Base-by-base conservation (phyloP, 352 stramenopile genomes). In the Globisporangium lucens region DNA sequence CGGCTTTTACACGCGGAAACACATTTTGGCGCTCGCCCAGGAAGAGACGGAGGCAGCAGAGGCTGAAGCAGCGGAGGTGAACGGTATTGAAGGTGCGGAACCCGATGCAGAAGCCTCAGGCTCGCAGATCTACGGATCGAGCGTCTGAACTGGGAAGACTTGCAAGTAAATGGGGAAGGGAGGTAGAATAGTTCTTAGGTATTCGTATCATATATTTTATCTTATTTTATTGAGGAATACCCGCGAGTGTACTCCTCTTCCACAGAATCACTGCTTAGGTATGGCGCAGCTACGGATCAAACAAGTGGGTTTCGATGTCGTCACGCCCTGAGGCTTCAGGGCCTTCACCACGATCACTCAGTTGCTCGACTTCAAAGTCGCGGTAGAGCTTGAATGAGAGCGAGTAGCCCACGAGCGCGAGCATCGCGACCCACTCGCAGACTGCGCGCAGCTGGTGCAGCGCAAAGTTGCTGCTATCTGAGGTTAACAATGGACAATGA, bases 1-100 rank as follows among this genome's bases (percentile, higher is more conserved):
- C 38, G 85, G 85, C 1, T 75, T 79, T 15, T 90, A 90, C 65
- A 91, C 85, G 36, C 78, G 85, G 27, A 87, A 89, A 62, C 83
- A 93, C 66, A 77, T 93, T 36, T 63, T 91, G 55, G 69, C 59
- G 30, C 65, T 93, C 13, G 80, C 83, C 2, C 69, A 90, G 49
- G 67, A 89, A 59, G 81, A 89, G 67, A 74, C 41, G 15, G 63
- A 33, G 6, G 49, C 30, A 4, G 61, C 43, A 9, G 60, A 43
- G 4, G 62, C 60, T 13, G 35, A 51, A 20, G 49, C 61, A 51
- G 61, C 46, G 7, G 30, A 10, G 15, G 60, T 46, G 10, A 22
- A 22, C 27, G 53, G 33, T 35, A 60, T n/a, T 27, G 47, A 29
- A 7, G 29, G 29, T 13, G 10, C 20, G 47, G 35, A 35, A 15